Evolutionary conservation across 2,329 filamentous ascomycete genomes (phyloP), one percentile per base, ranked within the genome.

Genomic region (Rosellinia necatrix): DNA sequence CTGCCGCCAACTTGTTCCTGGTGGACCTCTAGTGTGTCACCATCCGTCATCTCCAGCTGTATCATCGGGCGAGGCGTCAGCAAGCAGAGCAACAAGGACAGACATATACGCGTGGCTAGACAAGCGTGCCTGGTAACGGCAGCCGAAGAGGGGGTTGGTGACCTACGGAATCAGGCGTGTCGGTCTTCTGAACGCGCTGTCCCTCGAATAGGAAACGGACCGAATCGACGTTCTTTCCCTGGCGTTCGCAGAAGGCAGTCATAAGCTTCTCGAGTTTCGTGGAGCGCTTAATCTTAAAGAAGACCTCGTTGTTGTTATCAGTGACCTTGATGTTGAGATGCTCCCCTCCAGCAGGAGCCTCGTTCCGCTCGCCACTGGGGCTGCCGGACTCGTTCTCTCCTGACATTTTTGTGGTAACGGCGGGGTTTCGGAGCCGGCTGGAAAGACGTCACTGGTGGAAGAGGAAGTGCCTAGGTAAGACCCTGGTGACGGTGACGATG

Each of bases 271-370:
- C 94, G 1, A 99, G 84, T 73, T 92, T 90, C 1, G 94, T 99
- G 19, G 89, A 92, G 32, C 92, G 86, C 87, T 99, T 99, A 79
- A 99, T 99, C 82, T 99, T 99, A 82, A 99, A 99, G 76, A 97
- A 99, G 68, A 99, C 93, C 73, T 99, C 94, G 74, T 99, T 99
- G 79, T 97, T 97, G 79, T 96, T 97, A 68, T 99, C 94, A 0
- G 94, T 97, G 12, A 99, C 94, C 75, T 99, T 99, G 78, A 99
- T 97, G 78, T 99, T 99, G 4, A 99, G 81, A 75, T 99, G 94
- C 77, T 97, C 79, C 53, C 79, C 77, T 21, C 79, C 77, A 49
- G 76, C 70, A 25, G 76, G 73, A 22, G 74, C 74, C 49, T 77
- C 71, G 47, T 65, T 68, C 51, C 73, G 73, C 60, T 73, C 72